A percentile compares a stretch with the other conserved stretches of the same genome.
These are phyloP conservation scores for Populus hybrid DNA, from an alignment of 441 rosid genomes.

Conservation along the genomic window DNA sequence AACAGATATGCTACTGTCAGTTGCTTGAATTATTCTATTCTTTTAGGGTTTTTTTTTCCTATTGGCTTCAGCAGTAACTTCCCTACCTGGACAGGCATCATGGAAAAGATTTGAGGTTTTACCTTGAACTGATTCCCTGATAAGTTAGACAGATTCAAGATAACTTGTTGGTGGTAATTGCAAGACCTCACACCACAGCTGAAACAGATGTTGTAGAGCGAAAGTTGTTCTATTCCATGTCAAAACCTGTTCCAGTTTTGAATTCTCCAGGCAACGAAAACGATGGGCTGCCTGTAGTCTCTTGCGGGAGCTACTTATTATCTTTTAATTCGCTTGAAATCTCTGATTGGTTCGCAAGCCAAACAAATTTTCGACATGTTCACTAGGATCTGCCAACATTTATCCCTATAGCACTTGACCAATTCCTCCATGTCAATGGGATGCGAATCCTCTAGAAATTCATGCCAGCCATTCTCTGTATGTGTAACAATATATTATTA, in stretches of 20 bases:
- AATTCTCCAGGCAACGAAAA: constrained; percentile 19
- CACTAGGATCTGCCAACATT: too few relatives aligned
- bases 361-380: too few relatives aligned
- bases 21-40: background rate
- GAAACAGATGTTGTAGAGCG: constrained; percentile 24
- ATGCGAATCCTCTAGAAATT: too few relatives aligned
- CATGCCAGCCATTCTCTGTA: too few relatives aligned
- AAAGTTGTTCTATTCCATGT: constrained; percentile 33
- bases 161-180: constrained; percentile 30
- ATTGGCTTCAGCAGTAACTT: background rate
- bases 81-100: constrained; percentile 41
- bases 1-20: background rate
- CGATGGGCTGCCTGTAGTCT: constrained; percentile 15
- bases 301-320: constrained; percentile 17
- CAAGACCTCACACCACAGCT: constrained; percentile 17
- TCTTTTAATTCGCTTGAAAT: constrained; percentile 13
- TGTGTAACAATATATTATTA: background rate
- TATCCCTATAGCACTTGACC: too few relatives aligned
- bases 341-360: constrained; percentile 7
- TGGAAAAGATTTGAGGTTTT: constrained; percentile 41
- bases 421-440: too few relatives aligned
- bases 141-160: constrained; percentile 50
- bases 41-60: background rate
- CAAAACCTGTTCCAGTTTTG: constrained; percentile 31
- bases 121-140: constrained; percentile 47